Base-by-base conservation (phyloP, 805 yeast species). In the Nakazawaea wyomingensis region DNA sequence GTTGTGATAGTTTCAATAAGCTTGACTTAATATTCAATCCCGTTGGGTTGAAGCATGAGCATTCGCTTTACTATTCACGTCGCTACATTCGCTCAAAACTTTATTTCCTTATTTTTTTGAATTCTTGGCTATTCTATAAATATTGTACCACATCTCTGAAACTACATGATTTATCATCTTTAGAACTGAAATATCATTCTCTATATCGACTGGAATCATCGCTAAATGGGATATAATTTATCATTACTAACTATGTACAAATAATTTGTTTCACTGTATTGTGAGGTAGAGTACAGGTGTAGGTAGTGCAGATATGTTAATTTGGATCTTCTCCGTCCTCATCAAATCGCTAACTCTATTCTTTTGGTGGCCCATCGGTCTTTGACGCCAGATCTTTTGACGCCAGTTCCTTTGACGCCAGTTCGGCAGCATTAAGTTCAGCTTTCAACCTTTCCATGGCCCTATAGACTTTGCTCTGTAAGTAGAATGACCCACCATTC, bases 401-500 rank as follows among this genome's bases (percentile, higher is more conserved):
- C 54, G 50, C 40, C 27, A 13, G 29, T 17, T 38, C 64, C 48
- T 54, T 57, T 36, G 50, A 57, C 54, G 50, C 55, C 51, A 72
- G 75, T 50, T 77, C 74, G 45, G 75, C 61, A 48, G 71, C 79
- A 44, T 80, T 80, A 38, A 88, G 54, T 61, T 93, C 98, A 56
- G 79, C 77, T 60, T 83, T 81, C 52, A 93, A 69, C 48, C 96
- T 74, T 61, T 93, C 98, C 77, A 89, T 85, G 19, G 99, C 97
- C 62, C 96, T 78, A 63, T 78, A 89, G 19, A 93, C 91, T 66
- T 93, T 93, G 41, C 93, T 82, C 60, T 93, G 99, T 40, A 93
- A 60, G 57, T 91, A 93, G 59, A 93, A 91, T 33, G 96, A 85
- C 34, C 96, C 96, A n/a, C 96, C 96, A 62, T 89, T 88, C 48